A percentile compares a stretch with the other conserved stretches of the same genome.
These are phyloP conservation scores for Rhynchosporium graminicola DNA, from an alignment of 2,329 filamentous ascomycete species.

Conservation along the genomic window DNA sequence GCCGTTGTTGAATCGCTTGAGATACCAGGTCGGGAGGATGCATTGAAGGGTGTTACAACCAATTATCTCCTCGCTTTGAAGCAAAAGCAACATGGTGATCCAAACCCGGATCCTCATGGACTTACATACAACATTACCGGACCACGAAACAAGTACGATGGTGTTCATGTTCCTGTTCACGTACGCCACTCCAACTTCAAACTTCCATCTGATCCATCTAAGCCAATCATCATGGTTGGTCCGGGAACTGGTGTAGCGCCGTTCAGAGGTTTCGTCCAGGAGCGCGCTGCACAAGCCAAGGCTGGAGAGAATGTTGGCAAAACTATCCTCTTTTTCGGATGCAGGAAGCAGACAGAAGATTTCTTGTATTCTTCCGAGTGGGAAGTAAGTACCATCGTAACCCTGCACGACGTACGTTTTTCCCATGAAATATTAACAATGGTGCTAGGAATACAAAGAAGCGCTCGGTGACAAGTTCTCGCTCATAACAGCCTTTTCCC, in stretches of 20 bases:
- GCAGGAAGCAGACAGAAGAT: slow-evolving; percentile 83
- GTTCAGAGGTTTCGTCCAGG: slow-evolving; percentile 93
- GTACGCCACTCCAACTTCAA: slow-evolving; percentile 99
- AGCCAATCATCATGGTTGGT: slow-evolving; percentile 94
- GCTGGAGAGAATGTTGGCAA: slow-evolving; percentile 81
- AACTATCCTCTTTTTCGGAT: slow-evolving; percentile 93
- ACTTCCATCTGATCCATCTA: slow-evolving; percentile 89
- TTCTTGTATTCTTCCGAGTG: slow-evolving; percentile 92
- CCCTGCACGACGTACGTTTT: neutral
- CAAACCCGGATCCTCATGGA: slow-evolving; percentile 78
- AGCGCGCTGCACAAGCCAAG: slow-evolving; percentile 80
- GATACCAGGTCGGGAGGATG: slow-evolving; percentile 73
- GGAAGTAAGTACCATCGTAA: slow-evolving; percentile 65
- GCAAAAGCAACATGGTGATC: slow-evolving; percentile 92
- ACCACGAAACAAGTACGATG: slow-evolving; percentile 95
- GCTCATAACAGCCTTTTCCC: slow-evolving; percentile 92
- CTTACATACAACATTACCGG: slow-evolving; percentile 84
- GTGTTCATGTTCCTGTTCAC: slow-evolving; percentile 91
- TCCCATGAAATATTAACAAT: neutral
- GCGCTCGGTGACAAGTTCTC: slow-evolving; percentile 86
- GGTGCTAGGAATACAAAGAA: slow-evolving; percentile 74
- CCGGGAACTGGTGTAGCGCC: slow-evolving; percentile 96
- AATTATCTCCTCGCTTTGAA: slow-evolving; percentile 96
- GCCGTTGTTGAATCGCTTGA: slow-evolving; percentile 86
- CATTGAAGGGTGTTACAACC: slow-evolving; percentile 90